Percentiles rank a stretch among this genome's conserved stretches.
These are phyloP conservation scores for Tolypocladium endophyticum DNA, from an alignment of 2,329 filamentous ascomycete genomes.

Conservation along the genomic window DNA sequence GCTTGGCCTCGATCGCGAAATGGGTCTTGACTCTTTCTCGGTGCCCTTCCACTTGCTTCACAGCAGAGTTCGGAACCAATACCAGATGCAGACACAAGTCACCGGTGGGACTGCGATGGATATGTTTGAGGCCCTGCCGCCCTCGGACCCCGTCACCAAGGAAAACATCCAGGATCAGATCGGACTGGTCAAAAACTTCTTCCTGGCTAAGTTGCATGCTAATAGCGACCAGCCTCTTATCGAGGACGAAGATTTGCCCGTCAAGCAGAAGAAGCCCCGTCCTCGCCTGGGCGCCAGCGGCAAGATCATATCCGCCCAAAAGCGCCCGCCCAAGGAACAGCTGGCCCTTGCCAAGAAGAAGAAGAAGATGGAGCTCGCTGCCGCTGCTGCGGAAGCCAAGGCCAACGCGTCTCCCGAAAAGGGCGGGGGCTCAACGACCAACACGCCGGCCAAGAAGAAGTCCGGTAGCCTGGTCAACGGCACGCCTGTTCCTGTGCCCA, in stretches of 20 bases:
- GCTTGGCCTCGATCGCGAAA: conserved; percentile 81
- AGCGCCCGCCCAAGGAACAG: conserved; percentile 72
- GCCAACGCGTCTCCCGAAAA: conserved; percentile 25
- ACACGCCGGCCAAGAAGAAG: conserved; percentile 45
- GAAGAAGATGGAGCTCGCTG: conserved; percentile 57
- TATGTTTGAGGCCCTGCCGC: conserved; percentile 56
- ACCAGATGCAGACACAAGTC: conserved; percentile 63
- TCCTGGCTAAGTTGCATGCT: conserved; percentile 76
- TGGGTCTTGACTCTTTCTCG: conserved; percentile 76
- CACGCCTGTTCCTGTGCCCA: conserved; percentile 19
- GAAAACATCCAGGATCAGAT: conserved; percentile 73
- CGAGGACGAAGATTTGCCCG: conserved; percentile 89
- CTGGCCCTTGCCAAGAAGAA: conserved; percentile 79
- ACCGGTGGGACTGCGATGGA: conserved; percentile 46
- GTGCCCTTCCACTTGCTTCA: conserved; percentile 92
- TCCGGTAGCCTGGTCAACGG: conserved; percentile 24
- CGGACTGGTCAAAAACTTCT: conserved; percentile 83
- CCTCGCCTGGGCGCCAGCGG: conserved; percentile 59
- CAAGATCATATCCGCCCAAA: conserved; percentile 79
- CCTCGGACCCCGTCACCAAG: conserved; percentile 67
- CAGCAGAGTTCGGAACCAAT: conserved; percentile 76
- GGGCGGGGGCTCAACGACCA: conserved; percentile 20
- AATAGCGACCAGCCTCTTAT: conserved; percentile 72
- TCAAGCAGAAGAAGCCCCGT: conserved; percentile 74
- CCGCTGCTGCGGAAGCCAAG: conserved; percentile 39